A percentile compares a stretch with the other conserved stretches of the same genome.
Evolutionary conservation across 805 yeast genomes (phyloP).

Genomic region (Lipomyces chichibuensis): DNA sequence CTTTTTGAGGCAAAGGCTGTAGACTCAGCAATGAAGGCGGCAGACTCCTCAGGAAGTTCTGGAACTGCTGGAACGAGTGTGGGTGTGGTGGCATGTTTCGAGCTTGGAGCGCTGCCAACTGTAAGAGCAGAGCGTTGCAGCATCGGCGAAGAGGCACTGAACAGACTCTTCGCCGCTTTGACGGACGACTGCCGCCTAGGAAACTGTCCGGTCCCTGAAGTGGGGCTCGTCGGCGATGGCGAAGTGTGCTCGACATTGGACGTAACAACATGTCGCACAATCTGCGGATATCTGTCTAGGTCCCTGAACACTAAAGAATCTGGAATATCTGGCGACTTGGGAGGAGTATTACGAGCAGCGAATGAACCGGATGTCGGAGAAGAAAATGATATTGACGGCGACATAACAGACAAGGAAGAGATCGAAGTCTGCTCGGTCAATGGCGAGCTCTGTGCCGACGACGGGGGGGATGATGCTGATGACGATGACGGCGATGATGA

Average conservation of each 20-base stretch:
- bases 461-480: background rate
- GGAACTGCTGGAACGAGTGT: background rate
- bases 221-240: slow-evolving; percentile 11
- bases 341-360: background rate
- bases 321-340: slow-evolving; percentile 19
- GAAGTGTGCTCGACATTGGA: slow-evolving; percentile 12
- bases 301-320: slow-evolving; percentile 24
- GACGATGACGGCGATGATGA: background rate
- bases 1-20: background rate
- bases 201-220: slow-evolving; percentile 8
- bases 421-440: background rate
- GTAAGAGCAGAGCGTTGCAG: background rate
- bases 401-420: background rate
- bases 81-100: background rate
- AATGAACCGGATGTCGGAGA: background rate
- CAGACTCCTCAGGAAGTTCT: background rate
- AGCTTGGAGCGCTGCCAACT: background rate
- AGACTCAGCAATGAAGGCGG: background rate
- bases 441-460: background rate
- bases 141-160: slow-evolving; percentile 1
- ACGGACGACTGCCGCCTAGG: slow-evolving; percentile 33
- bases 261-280: slow-evolving; percentile 9
- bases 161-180: slow-evolving; percentile 14
- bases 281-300: slow-evolving; percentile 30
- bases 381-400: background rate